A percentile compares a stretch with the other conserved stretches of the same genome.
These are phyloP conservation scores for Phytophthora tentaculata DNA, from an alignment of 352 stramenopile species.

Conservation along the genomic window DNA sequence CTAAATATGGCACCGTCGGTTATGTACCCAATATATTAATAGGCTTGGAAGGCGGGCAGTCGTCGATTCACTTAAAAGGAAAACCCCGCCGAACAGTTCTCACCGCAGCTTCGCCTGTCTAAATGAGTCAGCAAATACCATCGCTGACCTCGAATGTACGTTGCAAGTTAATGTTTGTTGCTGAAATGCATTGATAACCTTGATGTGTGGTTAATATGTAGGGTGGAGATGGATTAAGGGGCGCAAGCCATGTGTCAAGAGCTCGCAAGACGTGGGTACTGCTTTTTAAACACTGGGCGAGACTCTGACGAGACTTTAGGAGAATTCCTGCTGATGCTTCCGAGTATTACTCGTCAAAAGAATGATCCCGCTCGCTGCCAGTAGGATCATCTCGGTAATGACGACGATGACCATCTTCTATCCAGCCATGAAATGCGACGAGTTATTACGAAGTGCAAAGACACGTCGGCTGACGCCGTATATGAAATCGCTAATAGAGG, in stretches of 20 bases:
- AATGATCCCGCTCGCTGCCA: neutral
- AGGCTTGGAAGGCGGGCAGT: no score
- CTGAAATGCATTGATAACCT: no score
- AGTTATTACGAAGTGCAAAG: neutral
- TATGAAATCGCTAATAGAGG: neutral
- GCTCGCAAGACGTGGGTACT: neutral
- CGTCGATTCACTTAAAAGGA: no score
- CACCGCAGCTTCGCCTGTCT: no score
- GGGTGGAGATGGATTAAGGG: no score
- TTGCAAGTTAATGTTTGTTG: no score
- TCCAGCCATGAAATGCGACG: neutral
- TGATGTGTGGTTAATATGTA: no score
- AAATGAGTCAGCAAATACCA: no score
- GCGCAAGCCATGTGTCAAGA: neutral
- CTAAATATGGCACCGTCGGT: no score
- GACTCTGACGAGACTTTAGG: neutral
- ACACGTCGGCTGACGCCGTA: neutral
- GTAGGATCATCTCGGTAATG: neutral
- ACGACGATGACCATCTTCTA: neutral
- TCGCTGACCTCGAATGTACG: no score
- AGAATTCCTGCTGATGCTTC: neutral
- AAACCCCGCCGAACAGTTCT: no score
- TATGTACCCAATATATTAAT: no score
- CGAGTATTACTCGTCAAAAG: neutral
- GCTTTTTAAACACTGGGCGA: neutral